These are phyloP conservation scores for Collybia sordida DNA, from an alignment of 768 basidiomycete species.

Conservation along the genomic window DNA sequence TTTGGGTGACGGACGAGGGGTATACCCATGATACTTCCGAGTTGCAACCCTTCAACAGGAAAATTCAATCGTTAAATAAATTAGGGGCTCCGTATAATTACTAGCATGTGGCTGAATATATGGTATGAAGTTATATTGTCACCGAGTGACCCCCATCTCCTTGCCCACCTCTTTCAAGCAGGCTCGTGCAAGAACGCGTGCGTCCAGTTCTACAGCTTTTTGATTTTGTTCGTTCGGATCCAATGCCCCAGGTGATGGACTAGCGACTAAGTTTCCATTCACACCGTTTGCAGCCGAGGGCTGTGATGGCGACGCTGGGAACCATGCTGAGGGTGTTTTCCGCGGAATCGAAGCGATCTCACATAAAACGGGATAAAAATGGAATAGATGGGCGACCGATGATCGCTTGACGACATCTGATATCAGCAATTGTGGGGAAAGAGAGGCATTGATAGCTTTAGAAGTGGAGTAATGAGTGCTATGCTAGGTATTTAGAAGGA, in stretches of 20 bases:
- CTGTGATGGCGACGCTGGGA: slow-evolving; percentile 25
- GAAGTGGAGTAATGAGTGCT: slow-evolving; percentile 4
- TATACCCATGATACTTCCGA: too few species aligned
- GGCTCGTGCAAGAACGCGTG: slow-evolving; percentile 61
- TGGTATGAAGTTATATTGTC: background rate
- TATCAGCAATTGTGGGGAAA: slow-evolving; percentile 55
- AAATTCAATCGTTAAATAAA: too few species aligned
- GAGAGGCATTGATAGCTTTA: slow-evolving; percentile 40
- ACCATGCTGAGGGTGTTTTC: slow-evolving; percentile 68
- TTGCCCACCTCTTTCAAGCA: slow-evolving; percentile 70
- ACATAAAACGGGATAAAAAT: slow-evolving; percentile 78
- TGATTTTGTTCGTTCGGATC: slow-evolving; percentile 11
- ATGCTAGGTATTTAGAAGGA: background rate
- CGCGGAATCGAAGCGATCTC: slow-evolving; percentile 76
- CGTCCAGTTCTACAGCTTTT: slow-evolving; percentile 55
- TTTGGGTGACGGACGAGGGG: too few species aligned
- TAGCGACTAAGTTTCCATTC: slow-evolving; percentile 10
- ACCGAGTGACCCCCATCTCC: slow-evolving; percentile 59
- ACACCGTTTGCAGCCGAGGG: slow-evolving; percentile 2
- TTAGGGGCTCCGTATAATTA: too few species aligned
- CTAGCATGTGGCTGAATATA: too few species aligned
- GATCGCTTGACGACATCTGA: slow-evolving; percentile 76
- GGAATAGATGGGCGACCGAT: slow-evolving; percentile 80
- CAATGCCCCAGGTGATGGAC: slow-evolving; percentile 5
- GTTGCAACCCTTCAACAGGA: too few species aligned